Percentiles rank a stretch among this genome's conserved stretches.
Evolutionary conservation across 2,329 filamentous ascomycete species (phyloP).

Genomic region (Ilyonectria destructans): DNA sequence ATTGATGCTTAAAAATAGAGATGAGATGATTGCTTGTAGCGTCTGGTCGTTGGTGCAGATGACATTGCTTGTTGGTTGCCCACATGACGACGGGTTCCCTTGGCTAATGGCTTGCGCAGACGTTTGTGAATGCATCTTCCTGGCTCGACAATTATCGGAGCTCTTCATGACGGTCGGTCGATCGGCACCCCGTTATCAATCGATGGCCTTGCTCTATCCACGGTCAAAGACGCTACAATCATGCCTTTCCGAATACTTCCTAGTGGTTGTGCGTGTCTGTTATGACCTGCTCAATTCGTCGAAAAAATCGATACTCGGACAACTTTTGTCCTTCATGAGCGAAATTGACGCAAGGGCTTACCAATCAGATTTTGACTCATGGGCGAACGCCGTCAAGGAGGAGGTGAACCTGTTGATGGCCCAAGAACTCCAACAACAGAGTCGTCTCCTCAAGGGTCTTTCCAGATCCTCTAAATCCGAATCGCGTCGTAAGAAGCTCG

Average conservation of each 20-base stretch:
- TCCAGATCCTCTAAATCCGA: neutral
- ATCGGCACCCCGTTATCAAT: slow-evolving; percentile 58
- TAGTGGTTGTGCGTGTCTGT: slow-evolving; percentile 58
- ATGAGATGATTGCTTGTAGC: slow-evolving; percentile 62
- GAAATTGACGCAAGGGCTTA: slow-evolving; percentile 50
- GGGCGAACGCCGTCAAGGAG: slow-evolving; percentile 57
- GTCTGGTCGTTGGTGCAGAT: slow-evolving; percentile 63
- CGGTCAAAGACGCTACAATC: slow-evolving; percentile 56
- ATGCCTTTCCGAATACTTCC: slow-evolving; percentile 59
- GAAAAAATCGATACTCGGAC: slow-evolving; percentile 51
- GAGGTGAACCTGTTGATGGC: slow-evolving; percentile 46
- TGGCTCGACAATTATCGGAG: slow-evolving; percentile 58
- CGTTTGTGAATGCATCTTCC: slow-evolving; percentile 50
- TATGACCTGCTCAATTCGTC: slow-evolving; percentile 53
- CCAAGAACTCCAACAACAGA: slow-evolving; percentile 47
- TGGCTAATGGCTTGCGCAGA: slow-evolving; percentile 40
- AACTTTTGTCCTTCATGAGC: slow-evolving; percentile 51
- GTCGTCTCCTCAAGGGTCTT: neutral
- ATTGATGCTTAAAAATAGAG: no score
- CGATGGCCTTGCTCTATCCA: slow-evolving; percentile 58
- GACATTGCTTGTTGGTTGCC: slow-evolving; percentile 60
- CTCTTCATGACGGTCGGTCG: slow-evolving; percentile 61
- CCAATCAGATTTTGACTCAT: slow-evolving; percentile 55
- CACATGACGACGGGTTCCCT: no score
- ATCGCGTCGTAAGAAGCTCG: slow-evolving; percentile 27